A percentile compares a stretch with the other conserved stretches of the same genome.
These are phyloP conservation scores for Nannizziopsis arthrosporioides DNA, from an alignment of 2,329 filamentous ascomycete species.

Conservation along the genomic window DNA sequence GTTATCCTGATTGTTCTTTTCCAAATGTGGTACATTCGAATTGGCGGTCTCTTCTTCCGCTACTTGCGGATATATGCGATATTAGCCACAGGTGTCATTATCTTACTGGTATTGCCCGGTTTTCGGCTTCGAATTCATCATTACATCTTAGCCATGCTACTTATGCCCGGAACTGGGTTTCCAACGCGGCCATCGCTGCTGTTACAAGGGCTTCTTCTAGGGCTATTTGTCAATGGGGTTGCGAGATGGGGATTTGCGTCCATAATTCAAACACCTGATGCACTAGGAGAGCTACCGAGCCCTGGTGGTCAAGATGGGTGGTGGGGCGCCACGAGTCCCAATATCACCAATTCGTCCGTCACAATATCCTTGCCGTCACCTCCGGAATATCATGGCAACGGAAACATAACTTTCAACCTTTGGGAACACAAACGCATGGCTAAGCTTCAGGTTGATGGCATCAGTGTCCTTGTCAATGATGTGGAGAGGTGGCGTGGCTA, in stretches of 20 bases:
- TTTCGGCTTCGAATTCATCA: conserved; percentile 85
- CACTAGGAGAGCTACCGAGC: conserved; percentile 45
- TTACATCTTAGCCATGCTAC: conserved; percentile 76
- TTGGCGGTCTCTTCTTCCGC: conserved; percentile 66
- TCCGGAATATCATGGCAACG: conserved; percentile 24
- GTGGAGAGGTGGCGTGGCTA: conserved; percentile 51
- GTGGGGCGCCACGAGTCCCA: conserved; percentile 37
- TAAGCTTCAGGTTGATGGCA: conserved; percentile 40
- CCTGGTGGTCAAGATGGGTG: conserved; percentile 34
- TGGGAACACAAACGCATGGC: conserved; percentile 33
- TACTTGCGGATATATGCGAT: conserved; percentile 69
- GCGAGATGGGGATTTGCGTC: conserved; percentile 89
- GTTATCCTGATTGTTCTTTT: conserved; percentile 56
- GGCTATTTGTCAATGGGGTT: conserved; percentile 86
- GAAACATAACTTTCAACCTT: conserved; percentile 37
- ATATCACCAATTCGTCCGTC: conserved; percentile 41
- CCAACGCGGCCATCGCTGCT: conserved; percentile 74
- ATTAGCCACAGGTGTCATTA: conserved; percentile 54
- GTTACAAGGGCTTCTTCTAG: conserved; percentile 81
- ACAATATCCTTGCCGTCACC: conserved; percentile 34
- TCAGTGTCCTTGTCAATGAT: conserved; percentile 52
- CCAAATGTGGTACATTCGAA: conserved; percentile 76
- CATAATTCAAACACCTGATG: conserved; percentile 68
- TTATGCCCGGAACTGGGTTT: conserved; percentile 78
- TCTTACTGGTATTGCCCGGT: conserved; percentile 60